Base-by-base conservation (phyloP, 2,329 filamentous ascomycete species). In the Raffaelea ambrosiae region DNA sequence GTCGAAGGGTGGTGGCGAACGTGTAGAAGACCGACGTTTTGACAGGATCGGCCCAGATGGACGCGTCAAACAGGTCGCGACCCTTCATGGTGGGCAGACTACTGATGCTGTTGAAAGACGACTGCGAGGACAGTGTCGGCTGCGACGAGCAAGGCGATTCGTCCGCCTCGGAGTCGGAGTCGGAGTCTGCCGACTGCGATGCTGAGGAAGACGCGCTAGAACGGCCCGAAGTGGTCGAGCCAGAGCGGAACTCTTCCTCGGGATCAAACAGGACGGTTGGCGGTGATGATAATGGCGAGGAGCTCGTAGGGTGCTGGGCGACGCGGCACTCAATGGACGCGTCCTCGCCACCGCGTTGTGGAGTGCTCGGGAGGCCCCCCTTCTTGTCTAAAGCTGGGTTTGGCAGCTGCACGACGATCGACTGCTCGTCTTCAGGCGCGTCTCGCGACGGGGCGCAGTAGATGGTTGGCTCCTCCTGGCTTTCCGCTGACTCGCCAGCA, bases 21-120 rank as follows among this genome's bases (percentile, higher is more conserved):
- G 77, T 83, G 58, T 86, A 86, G 53, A 87, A 86, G 10, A 86
- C 78, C 0, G 81, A 81, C 0, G 83, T 87, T 41, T 79, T 77
- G 16, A 80, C 62, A 0, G 82, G 79, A 56, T 86, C 81, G 0
- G 79, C 69, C 79, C 83, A 88, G 48, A 87, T 79, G 23, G 80
- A 79, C 16, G 76, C 75, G 61, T 87, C 83, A 55, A 88, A 88
- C 3, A 88, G 65, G 57, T 88, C 83, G 48, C 79, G 76, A 3
- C 84, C 84, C 59, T 85, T 85, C 61, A 86, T 75, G 42, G 81
- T 79, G 2, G 78, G 77, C 1, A 83, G 58, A 8, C 65, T 62
- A 8, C 61, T 52, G 16, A 58, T 58, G 21, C 53, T 54, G 3
- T 52, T 51, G 44, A 55, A 58, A 0, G 60, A 62, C 2, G 59